Evolutionary conservation across 2,329 filamentous ascomycete species (phyloP).

Genomic region (Claviceps pusilla): DNA sequence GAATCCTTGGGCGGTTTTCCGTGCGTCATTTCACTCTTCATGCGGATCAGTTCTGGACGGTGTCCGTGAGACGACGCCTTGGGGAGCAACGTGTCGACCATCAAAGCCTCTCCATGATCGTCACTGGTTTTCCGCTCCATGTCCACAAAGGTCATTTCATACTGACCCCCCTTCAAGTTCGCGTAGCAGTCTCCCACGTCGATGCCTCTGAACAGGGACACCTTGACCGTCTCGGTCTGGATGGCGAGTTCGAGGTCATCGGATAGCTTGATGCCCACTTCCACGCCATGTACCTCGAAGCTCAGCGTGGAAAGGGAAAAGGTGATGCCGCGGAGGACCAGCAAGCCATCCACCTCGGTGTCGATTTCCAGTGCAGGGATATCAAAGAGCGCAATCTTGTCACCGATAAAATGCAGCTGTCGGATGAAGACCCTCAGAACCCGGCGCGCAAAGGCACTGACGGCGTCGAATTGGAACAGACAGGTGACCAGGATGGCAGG

Average conservation of each 20-base stretch:
- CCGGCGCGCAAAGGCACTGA: neutral
- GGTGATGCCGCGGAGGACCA: conserved; percentile 3
- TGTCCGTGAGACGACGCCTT: neutral
- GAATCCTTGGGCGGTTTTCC: conserved; percentile 3
- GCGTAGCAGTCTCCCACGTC: conserved; percentile 4
- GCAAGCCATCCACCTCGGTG: conserved; percentile 3
- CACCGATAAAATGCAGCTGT: conserved; percentile 5
- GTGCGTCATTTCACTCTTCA: conserved; percentile 4
- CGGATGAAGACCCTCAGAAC: conserved; percentile 1
- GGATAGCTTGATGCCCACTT: conserved; percentile 5
- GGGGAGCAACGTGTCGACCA: neutral
- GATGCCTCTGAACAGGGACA: conserved; percentile 4
- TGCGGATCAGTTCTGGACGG: neutral
- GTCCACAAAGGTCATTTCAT: conserved; percentile 2
- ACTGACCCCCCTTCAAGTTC: conserved; percentile 3
- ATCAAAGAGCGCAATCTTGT: conserved; percentile 4
- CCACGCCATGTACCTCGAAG: conserved; percentile 3
- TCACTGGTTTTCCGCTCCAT: neutral
- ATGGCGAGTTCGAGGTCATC: conserved; percentile 3
- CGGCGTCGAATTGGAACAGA: neutral
- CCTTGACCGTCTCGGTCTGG: conserved; percentile 1
- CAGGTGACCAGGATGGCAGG: conserved; percentile 2
- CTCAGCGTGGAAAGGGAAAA: conserved; percentile 3
- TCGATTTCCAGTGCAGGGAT: conserved; percentile 4
- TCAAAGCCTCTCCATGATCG: neutral